phyloP scores from a whole-genome alignment of 2,329 filamentous ascomycete genomes.

The Claviceps maximensis region DNA sequence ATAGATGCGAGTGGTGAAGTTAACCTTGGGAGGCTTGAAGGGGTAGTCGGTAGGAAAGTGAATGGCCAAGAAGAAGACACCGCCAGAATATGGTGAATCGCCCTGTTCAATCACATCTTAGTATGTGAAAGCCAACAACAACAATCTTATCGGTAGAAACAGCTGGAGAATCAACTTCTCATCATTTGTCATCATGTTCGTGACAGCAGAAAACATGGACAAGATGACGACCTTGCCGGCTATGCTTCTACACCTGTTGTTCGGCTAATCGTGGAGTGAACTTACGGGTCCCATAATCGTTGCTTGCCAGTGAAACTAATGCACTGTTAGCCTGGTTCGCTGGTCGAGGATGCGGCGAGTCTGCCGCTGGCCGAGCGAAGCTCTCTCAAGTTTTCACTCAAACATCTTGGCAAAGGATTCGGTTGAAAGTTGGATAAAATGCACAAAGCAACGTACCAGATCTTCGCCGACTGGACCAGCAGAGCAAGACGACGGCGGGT shows the following conservation, averaged over 20 bases:
- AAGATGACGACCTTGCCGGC: not conserved
- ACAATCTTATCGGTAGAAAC: not conserved
- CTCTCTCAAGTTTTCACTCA: not conserved
- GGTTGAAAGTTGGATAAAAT: not conserved
- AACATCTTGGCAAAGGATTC: not conserved
- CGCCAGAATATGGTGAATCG: slow-evolving; percentile 94
- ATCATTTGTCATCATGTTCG: not conserved
- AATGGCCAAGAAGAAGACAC: slow-evolving; percentile 97
- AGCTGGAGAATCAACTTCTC: not conserved
- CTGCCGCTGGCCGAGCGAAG: not conserved
- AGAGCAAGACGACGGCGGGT: slow-evolving; percentile 97
- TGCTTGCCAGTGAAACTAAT: slow-evolving; percentile 98
- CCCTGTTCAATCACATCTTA: slow-evolving; percentile 39
- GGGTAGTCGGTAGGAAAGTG: slow-evolving; percentile 99
- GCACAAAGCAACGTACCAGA: slow-evolving; percentile 54
- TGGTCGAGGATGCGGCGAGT: not conserved
- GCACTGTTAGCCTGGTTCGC: slow-evolving; percentile 11
- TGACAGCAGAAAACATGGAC: not conserved
- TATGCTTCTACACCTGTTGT: not conserved
- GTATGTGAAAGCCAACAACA: slow-evolving; percentile 3
- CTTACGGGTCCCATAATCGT: slow-evolving; percentile 99
- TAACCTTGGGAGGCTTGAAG: slow-evolving; percentile 99
- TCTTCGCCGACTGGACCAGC: slow-evolving; percentile 95
- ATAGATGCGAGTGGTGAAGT: slow-evolving; percentile 99
- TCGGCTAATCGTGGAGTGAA: slow-evolving; percentile 10